phyloP scores from a whole-genome alignment of 129 eudicot genomes.

The Centaurea solstitialis region DNA sequence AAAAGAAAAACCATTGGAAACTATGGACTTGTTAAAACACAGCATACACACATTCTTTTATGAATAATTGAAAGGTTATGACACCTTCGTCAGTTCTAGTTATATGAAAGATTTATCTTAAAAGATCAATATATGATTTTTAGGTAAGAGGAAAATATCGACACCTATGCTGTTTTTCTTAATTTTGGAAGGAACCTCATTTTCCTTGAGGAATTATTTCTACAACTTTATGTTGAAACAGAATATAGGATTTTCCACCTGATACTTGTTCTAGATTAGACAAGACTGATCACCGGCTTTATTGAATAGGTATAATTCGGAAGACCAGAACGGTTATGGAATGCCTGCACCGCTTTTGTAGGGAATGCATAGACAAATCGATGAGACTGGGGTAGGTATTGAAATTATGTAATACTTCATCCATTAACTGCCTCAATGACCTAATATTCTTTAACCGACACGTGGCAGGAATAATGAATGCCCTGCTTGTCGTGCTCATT shows the following conservation, averaged over 20 bases:
- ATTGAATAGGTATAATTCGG: conserved; percentile 69
- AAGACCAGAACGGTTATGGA: conserved; percentile 98
- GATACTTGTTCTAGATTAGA: background rate
- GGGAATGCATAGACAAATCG: conserved; percentile 96
- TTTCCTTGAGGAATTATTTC: background rate
- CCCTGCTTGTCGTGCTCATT: conserved; percentile 75
- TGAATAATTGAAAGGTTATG: conserved; percentile 6
- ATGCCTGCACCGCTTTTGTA: conserved; percentile 96
- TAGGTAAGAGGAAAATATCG: background rate
- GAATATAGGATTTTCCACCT: background rate
- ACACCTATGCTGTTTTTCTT: background rate
- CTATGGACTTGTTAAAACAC: background rate
- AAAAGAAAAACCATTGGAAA: background rate
- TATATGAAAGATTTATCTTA: background rate
- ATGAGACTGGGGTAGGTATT: conserved; percentile 85
- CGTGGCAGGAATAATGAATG: conserved; percentile 63
- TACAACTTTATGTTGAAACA: background rate
- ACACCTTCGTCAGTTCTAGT: background rate
- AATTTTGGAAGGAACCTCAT: background rate
- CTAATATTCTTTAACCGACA: background rate
- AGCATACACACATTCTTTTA: background rate
- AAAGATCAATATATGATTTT: background rate
- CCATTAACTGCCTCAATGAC: background rate
- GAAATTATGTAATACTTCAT: conserved; percentile 3
- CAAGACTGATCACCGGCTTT: conserved; percentile 1